These are phyloP conservation scores for Mucor mucedo DNA, from an alignment of 371 early-diverging fungal genomes.

Conservation along the genomic window DNA sequence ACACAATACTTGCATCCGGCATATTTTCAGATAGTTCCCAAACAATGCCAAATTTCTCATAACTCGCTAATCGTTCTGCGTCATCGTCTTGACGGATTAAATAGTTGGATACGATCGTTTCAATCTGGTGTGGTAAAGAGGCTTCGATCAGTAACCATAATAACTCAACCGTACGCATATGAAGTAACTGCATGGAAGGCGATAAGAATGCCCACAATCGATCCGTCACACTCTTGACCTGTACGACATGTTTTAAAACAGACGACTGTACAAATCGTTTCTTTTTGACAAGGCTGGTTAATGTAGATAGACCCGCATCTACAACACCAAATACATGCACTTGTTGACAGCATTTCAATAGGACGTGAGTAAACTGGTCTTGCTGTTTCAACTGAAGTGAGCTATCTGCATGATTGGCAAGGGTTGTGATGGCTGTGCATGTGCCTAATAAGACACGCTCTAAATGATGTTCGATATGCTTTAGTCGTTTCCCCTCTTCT, in stretches of 20 bases:
- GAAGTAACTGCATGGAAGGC: conserved; percentile 50
- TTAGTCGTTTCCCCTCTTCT: conserved; percentile 42
- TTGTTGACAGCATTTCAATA: conserved; percentile 56
- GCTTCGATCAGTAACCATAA: conserved; percentile 67
- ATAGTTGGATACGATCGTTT: conserved; percentile 63
- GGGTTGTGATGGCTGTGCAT: conserved; percentile 31
- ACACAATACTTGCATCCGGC: conserved; percentile 49
- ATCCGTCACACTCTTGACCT: conserved; percentile 38
- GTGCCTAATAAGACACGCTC: conserved; percentile 38
- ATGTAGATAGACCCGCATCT: conserved; percentile 50
- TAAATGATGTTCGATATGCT: conserved; percentile 40
- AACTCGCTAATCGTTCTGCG: conserved; percentile 40
- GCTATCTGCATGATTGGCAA: conserved; percentile 30
- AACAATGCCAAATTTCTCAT: conserved; percentile 72
- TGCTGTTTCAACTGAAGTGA: conserved; percentile 22
- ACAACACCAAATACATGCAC: conserved; percentile 52
- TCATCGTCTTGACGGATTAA: conserved; percentile 49
- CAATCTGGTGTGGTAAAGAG: conserved; percentile 61
- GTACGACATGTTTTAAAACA: conserved; percentile 14
- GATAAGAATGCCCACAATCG: conserved; percentile 56
- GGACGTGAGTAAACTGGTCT: conserved; percentile 32
- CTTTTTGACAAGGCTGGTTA: conserved; percentile 36
- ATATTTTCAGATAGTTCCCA: conserved; percentile 69
- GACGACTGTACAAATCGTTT: conserved; percentile 26
- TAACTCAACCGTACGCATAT: conserved; percentile 68